Base-by-base conservation (phyloP, 225 moss, liverwort and hornwort genomes). In the Antitrichia curtipendula region DNA sequence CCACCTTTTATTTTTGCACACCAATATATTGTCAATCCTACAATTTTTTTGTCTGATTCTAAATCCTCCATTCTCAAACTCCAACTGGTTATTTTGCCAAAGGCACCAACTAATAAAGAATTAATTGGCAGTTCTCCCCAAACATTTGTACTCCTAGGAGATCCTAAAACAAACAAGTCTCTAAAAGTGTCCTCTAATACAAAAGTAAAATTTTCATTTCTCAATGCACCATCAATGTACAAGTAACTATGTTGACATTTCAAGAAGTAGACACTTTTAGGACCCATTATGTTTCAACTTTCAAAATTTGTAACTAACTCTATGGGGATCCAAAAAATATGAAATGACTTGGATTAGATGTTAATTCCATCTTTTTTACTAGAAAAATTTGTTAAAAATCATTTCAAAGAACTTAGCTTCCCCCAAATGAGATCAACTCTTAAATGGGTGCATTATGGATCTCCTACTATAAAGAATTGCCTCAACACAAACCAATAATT, bases 21-120 rank as follows among this genome's bases (percentile, higher is more conserved):
- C 4, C 5, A 6, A 2, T 36, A 19, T 18, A 10, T 64, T 36
- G 18, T 1, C 0, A 6, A 0, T 10, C 20, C 6, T 64, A 36
- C 5, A 3, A 3, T 34, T 9, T 18, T 18, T 64, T 18, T 9
- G 10, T 28, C 11, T 5, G 4, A 12, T 59, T 59, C 4, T 12
- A 4, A 63, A 63, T 63, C 63, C 31, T 63, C 17, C 0, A 32
- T 31, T 62, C 8, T 16, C 8, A 62, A 4, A 31, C 7, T 60
- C 7, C 62, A 29, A 31, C 1, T 3, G 8, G 31, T 31, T 62
- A 16, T 62, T 62, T 31, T 5, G n/a, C 15, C 16, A 31, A 31
- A 62, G 8, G 12, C 15, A 62, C 16, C 8, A 8, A 31, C 15
- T 61, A 29, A 61, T 4, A 61, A 61, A 29, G 29, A 61, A 61